phyloP scores from a whole-genome alignment of 1,139 yeast genomes.

The Protomyces arabidopsidicola region DNA sequence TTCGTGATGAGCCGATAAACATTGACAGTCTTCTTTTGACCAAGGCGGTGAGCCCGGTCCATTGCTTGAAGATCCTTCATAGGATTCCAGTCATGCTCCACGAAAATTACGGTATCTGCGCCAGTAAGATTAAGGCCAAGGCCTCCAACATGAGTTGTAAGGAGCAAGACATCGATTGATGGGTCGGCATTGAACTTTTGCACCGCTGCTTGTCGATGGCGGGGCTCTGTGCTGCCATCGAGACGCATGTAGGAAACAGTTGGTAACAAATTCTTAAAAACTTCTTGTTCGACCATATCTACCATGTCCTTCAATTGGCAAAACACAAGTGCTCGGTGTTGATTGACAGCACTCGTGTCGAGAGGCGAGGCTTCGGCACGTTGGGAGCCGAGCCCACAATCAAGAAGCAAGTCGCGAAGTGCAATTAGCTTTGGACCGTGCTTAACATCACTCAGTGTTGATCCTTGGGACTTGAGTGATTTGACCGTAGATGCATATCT shows the following conservation, averaged over 20 bases:
- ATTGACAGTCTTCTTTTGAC: slow-evolving; percentile 94
- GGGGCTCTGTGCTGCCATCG: slow-evolving; percentile 92
- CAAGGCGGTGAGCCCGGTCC: slow-evolving; percentile 98
- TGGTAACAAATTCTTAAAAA: slow-evolving; percentile 78
- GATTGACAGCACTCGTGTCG: slow-evolving; percentile 75
- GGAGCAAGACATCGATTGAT: slow-evolving; percentile 81
- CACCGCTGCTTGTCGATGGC: slow-evolving; percentile 87
- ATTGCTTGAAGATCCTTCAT: slow-evolving; percentile 99
- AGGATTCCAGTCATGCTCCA: slow-evolving; percentile 99
- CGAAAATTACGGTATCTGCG: slow-evolving; percentile 96
- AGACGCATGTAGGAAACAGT: slow-evolving; percentile 89
- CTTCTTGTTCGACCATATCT: slow-evolving; percentile 88
- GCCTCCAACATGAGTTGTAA: slow-evolving; percentile 98
- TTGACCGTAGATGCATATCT: slow-evolving; percentile 61
- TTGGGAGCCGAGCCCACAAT: slow-evolving; percentile 86
- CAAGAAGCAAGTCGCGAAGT: slow-evolving; percentile 70
- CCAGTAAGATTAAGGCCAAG: slow-evolving; percentile 95
- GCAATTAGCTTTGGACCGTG: slow-evolving; percentile 91
- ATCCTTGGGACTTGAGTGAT: slow-evolving; percentile 56
- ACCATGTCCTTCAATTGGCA: slow-evolving; percentile 98
- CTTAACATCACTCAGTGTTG: slow-evolving; percentile 63
- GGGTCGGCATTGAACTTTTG: slow-evolving; percentile 93
- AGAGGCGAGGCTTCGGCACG: slow-evolving; percentile 42
- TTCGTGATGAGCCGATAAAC: slow-evolving; percentile 90
- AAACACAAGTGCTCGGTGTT: slow-evolving; percentile 90